Evolutionary conservation across 2,329 filamentous ascomycete species (phyloP), one percentile per base, ranked within the genome.

Genomic region (Sporothrix variecibatus): DNA sequence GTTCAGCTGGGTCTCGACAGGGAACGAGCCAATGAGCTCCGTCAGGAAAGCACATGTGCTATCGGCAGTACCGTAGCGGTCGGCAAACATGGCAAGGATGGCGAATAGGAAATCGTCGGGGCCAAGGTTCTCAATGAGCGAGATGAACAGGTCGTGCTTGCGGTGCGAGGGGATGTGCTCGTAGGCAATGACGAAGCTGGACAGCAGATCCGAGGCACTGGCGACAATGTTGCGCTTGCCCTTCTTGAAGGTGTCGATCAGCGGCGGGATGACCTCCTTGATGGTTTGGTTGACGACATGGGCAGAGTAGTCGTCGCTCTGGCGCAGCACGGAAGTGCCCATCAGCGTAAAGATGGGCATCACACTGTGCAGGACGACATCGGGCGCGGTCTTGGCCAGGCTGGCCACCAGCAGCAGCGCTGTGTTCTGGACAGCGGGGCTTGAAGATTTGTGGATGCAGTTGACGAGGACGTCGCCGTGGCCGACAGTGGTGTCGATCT

Each of bases 291-390:
- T 94, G 74, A 98, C 95, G 43, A 99, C 95, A 81, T 97, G 94
- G 15, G 95, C 94, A 28, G 96, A 98, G 83, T 98, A 98, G 78
- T 98, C 95, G 79, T 99, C 97, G 78, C 94, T 94, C 83, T 98
- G 95, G 68, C 93, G 91, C 69, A 99, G 87, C 26, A 98, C 92
- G 3, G 94, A 97, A 60, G 92, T 93, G 58, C 95, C 94, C 92
- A 98, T 98, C 81, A 98, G 98, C 0, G 96, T 98, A 84, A 99
- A 99, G 71, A 99, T 95, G 15, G 96, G 96, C 96, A 99, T 99
- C 72, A 99, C 94, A 78, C 94, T 98, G 83, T 99, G 95, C 74
- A 99, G 87, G 2, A 99, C 94, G 67, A 97, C 85, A 81, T 97
- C 95, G 0, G 97, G 96, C 0, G 94, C 94, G 77, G 95, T 93